phyloP scores from a whole-genome alignment of 805 yeast species.

The Pichia kluyveri region DNA sequence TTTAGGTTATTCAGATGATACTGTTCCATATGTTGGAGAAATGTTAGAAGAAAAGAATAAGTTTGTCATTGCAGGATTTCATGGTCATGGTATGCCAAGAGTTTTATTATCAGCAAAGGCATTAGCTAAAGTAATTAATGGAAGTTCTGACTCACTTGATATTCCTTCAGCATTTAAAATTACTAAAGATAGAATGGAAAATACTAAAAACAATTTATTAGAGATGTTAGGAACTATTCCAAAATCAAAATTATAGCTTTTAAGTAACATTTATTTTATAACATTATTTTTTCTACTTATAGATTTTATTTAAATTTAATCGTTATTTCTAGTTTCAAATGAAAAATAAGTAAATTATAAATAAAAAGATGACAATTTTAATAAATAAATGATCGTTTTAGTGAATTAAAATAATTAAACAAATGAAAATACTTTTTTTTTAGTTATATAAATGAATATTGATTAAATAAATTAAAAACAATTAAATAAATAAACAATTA shows the following conservation, averaged over 20 bases:
- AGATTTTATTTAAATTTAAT: no score
- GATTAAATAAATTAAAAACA: no score
- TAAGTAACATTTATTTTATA: no score
- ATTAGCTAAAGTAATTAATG: slow-evolving; percentile 19
- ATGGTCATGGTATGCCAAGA: slow-evolving; percentile 46
- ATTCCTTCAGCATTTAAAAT: slow-evolving; percentile 17
- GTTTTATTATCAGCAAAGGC: slow-evolving; percentile 33
- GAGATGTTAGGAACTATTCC: background rate
- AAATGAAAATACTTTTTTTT: no score
- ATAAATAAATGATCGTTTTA: no score
- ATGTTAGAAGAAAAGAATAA: slow-evolving; percentile 22
- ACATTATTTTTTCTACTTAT: no score
- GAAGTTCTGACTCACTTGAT: background rate
- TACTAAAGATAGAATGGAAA: slow-evolving; percentile 13
- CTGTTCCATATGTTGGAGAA: slow-evolving; percentile 36
- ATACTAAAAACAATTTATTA: slow-evolving; percentile 11
- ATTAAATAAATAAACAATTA: no score
- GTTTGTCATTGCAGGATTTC: slow-evolving; percentile 39
- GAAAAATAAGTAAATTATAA: no score
- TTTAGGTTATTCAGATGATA: slow-evolving; percentile 36
- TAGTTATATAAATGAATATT: no score
- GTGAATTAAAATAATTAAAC: no score
- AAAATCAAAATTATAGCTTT: background rate
- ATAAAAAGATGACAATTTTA: no score
- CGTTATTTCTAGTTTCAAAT: no score